These are phyloP conservation scores for Clohesyomyces aquaticus DNA, from an alignment of 495 filamentous ascomycete genomes.

Conservation along the genomic window DNA sequence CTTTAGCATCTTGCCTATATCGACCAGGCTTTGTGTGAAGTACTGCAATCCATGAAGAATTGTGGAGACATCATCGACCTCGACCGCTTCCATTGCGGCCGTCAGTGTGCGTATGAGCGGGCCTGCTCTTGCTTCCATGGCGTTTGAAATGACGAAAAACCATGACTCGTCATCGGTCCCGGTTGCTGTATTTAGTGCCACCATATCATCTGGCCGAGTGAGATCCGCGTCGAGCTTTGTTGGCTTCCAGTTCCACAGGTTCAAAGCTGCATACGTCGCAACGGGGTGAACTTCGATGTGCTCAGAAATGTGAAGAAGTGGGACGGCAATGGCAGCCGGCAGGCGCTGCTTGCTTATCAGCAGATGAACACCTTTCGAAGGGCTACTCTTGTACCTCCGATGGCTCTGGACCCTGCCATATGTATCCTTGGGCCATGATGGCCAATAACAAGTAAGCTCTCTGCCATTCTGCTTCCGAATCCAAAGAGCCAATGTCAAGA, in stretches of 20 bases:
- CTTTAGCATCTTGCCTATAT: conserved; percentile 31
- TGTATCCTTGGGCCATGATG: conserved; percentile 43
- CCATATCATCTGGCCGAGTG: conserved; percentile 24
- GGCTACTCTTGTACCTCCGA: conserved; percentile 26
- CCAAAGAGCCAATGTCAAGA: neutral
- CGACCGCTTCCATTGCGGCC: conserved; percentile 31
- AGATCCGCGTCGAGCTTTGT: conserved; percentile 7
- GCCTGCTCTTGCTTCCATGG: conserved; percentile 40
- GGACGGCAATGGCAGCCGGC: conserved; percentile 37
- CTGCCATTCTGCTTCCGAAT: conserved; percentile 2
- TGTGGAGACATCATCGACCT: neutral
- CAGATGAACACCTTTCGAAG: neutral
- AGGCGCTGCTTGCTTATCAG: conserved; percentile 26
- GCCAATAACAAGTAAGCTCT: conserved; percentile 40
- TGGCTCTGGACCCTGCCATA: conserved; percentile 41
- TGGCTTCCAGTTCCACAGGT: conserved; percentile 42
- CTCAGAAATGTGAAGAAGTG: conserved; percentile 34
- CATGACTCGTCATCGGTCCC: conserved; percentile 42
- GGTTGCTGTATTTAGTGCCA: conserved; percentile 39
- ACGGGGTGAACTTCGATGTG: conserved; percentile 39
- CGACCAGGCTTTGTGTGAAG: conserved; percentile 24
- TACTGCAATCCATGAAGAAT: conserved; percentile 14
- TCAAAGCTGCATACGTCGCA: conserved; percentile 43
- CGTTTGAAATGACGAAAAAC: conserved; percentile 44
- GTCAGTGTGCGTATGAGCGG: conserved; percentile 36